Conservation (phyloP, 495 filamentous ascomycete genomes). For the Podospora bellae-mahoneyi region DNA sequence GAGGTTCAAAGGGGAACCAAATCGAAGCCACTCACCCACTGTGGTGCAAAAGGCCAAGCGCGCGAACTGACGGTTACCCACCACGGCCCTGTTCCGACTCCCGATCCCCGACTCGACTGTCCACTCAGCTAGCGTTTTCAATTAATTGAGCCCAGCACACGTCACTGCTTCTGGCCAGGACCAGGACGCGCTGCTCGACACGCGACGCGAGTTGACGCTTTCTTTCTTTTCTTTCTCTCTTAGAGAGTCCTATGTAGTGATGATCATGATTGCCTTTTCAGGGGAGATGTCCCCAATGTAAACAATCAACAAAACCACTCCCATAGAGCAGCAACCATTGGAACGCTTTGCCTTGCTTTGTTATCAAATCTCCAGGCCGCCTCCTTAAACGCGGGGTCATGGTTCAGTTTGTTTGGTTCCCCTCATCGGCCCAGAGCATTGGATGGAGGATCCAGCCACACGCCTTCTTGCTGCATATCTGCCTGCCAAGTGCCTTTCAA, state of each 20-base stretch:
- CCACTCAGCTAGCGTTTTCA: slow-evolving; percentile 14
- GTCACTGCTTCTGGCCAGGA: neutral
- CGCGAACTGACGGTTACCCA: slow-evolving; percentile 17
- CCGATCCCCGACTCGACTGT: slow-evolving; percentile 6
- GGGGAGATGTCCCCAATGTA: neutral
- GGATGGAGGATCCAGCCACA: neutral
- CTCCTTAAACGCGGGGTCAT: neutral
- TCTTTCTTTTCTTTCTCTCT: neutral
- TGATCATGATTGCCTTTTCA: neutral
- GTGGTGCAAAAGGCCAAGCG: slow-evolving; percentile 8
- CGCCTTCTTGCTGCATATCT: neutral
- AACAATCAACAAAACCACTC: neutral
- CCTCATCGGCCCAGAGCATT: neutral
- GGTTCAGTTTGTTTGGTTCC: neutral
- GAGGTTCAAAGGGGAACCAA: slow-evolving; percentile 16
- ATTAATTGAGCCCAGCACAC: slow-evolving; percentile 20
- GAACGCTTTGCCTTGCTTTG: neutral
- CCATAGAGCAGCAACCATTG: neutral
- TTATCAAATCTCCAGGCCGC: slow-evolving; percentile 7
- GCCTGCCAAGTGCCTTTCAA: neutral
- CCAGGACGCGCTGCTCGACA: slow-evolving; percentile 17
- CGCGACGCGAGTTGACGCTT: slow-evolving; percentile 15
- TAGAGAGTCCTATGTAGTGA: too few species aligned
- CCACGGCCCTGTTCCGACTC: slow-evolving; percentile 13
- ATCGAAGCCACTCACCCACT: slow-evolving; percentile 13